Base-by-base conservation (phyloP, 345 rosid species). In the Ceriops tagal region DNA sequence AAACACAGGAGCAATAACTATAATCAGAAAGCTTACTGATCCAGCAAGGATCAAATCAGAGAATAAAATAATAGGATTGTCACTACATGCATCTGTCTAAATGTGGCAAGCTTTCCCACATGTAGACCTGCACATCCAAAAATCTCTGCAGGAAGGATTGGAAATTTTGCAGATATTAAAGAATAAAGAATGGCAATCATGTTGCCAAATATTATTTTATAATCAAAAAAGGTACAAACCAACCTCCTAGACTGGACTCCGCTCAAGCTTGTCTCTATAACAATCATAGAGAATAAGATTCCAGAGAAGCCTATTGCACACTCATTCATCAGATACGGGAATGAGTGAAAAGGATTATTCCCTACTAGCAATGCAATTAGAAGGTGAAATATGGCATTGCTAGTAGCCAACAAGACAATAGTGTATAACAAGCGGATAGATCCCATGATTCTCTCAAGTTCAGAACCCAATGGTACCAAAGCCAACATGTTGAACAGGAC, bases 371-470 rank as follows among this genome's bases (percentile, higher is more conserved):
- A 73, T 49, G 93, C 93, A 62, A 95, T 76, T 69, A 90, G 58
- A 74, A 92, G 87, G 81, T 95, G 98, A 56, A 92, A 73, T 56
- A 90, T 58, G 46, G 92, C 96, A 82, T 90, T 95, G 87, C 84
- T 84, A 56, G 95, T 81, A 27, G 97, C 96, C 87, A 92, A 77
- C 81, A 95, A 78, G 71, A 88, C 64, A 55, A 84, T 86, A 37
- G 84, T 75, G 89, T 85, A 92, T 39, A 87, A 77, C 80, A 90
- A 74, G 57, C 96, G 92, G 65, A 95, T 71, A 62, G 99, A 95
- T 73, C 99, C 99, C 97, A 90, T 90, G 73, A 95, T 87, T 73
- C 96, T 90, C 90, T 95, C 99, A 72, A 95, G 79, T 78, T 92
- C 98, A 15, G 98, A 88, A 58, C 98, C 96, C 88, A 92, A 78